Base-by-base conservation (phyloP, 208 protist species). In the Sergeia podlipaevii region DNA sequence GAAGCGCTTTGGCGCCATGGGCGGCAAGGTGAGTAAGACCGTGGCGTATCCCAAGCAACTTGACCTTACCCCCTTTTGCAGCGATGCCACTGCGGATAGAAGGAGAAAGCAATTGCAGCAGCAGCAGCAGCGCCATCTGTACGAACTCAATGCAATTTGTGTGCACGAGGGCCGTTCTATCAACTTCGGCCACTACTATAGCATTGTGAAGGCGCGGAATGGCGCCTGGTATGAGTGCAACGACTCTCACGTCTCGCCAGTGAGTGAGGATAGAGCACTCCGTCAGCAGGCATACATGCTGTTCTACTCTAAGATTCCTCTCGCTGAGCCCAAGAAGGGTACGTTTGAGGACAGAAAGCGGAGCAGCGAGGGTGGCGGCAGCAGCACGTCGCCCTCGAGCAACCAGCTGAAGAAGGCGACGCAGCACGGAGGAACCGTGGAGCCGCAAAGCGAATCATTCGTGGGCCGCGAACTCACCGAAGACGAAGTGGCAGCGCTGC, bases 151-250 rank as follows among this genome's bases (percentile, higher is more conserved):
- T 60, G 89, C 86, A 21, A 55, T 97, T 28, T 80, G 91, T 45
- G 77, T 97, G 29, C 94, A 97, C 58, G 70, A 85, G 23, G 94
- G 94, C 11, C 42, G 54, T 34, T 83, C 81, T 28, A 38, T 94
- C 8, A 63, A 72, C 46, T 89, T 77, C 53, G 94, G 94, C 17
- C 94, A 97, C 60, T 97, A 97, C 75, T 96, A 91, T 70, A 77
- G 70, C 45, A 60, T 87, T 51, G 91, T 96, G 26, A 77, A 78
- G 18, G 79, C 72, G 18, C 54, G 72, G 2, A 95, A 96, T 55
- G 83, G 78, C 13, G 64, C 66, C 59, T 97, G 94, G 91, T 83
- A 93, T 26, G 48, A 78, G 56, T 93, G 82, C 59, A 89, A 97
- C 63, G 93, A 97, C 61, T 56, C 43, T 18, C 57, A 70, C 21